phyloP scores from a whole-genome alignment of 768 basidiomycete genomes.

The Lepiota subincarnata region DNA sequence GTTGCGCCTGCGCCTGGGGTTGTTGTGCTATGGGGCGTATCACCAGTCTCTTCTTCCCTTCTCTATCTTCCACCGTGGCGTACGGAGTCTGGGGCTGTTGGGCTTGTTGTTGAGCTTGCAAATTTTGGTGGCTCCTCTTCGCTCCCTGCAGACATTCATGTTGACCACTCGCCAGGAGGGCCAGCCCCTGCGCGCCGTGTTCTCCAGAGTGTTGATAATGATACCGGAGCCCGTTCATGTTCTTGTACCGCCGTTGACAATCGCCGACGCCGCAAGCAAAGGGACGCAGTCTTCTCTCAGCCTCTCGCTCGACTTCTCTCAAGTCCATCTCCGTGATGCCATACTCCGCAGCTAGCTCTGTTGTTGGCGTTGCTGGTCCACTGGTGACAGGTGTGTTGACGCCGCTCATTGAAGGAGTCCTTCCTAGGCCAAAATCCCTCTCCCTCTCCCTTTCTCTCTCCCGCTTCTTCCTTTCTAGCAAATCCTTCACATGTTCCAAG shows the following conservation, averaged over 20 bases:
- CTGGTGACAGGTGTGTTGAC: conserved; percentile 2
- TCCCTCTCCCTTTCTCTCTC: conserved; percentile 27
- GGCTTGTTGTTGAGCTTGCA: neutral
- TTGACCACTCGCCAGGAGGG: conserved; percentile 73
- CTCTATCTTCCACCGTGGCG: conserved; percentile 13
- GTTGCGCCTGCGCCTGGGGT: conserved; percentile 21
- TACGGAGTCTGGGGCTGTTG: conserved; percentile 6
- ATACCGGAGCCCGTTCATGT: conserved; percentile 96
- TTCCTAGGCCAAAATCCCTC: conserved; percentile 21
- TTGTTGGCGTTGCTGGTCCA: conserved; percentile 7
- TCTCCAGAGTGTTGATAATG: conserved; percentile 97
- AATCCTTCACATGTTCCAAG: conserved; percentile 68
- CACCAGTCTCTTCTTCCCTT: conserved; percentile 14
- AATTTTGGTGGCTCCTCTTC: conserved; percentile 11
- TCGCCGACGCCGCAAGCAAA: conserved; percentile 90
- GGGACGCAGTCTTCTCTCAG: conserved; percentile 75
- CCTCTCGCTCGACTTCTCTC: conserved; percentile 75
- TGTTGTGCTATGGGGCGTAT: conserved; percentile 13
- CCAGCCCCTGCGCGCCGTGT: conserved; percentile 86
- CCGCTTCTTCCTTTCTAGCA: conserved; percentile 55
- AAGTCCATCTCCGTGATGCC: conserved; percentile 57
- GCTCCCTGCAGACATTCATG: conserved; percentile 38
- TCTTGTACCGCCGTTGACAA: conserved; percentile 89
- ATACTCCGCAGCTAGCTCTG: conserved; percentile 8
- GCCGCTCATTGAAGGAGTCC: conserved; percentile 8